These are phyloP conservation scores for Nannizzia gypsea DNA, from an alignment of 2,329 filamentous ascomycete species.

Conservation along the genomic window DNA sequence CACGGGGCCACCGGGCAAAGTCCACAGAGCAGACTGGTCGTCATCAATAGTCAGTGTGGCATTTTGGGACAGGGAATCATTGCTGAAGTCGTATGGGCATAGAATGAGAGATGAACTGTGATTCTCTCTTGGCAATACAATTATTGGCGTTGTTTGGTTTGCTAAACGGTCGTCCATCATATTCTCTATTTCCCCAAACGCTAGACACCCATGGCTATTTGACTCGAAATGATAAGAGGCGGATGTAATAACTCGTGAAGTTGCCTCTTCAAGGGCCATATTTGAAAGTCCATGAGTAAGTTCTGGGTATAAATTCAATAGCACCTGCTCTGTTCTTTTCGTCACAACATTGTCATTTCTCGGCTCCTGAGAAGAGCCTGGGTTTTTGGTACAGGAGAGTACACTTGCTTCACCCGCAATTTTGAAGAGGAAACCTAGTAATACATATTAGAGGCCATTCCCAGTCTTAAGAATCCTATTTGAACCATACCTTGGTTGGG, in stretches of 20 bases:
- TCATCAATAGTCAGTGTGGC: background rate
- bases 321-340: conserved; percentile 5
- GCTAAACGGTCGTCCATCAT: conserved; percentile 20
- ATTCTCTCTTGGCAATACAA: conserved; percentile 18
- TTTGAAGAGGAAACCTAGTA: background rate
- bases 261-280: conserved; percentile 20
- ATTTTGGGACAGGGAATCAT: too few species aligned
- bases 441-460: background rate
- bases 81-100: background rate
- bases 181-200: conserved; percentile 39
- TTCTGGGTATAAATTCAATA: conserved; percentile 26
- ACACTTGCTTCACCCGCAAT: background rate
- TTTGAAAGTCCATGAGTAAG: conserved; percentile 24
- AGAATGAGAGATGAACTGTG: conserved; percentile 30
- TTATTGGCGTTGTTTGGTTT: conserved; percentile 25
- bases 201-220: conserved; percentile 33
- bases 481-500: conserved; percentile 20
- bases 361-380: background rate
- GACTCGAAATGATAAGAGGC: conserved; percentile 26
- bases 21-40: conserved; percentile 29
- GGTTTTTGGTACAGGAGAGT: background rate
- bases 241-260: conserved; percentile 24
- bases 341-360: background rate
- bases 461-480: background rate
- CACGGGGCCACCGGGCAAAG: conserved; percentile 38